Base-by-base conservation (phyloP, 2,329 filamentous ascomycete genomes). In the Aureobasidium sp. region DNA sequence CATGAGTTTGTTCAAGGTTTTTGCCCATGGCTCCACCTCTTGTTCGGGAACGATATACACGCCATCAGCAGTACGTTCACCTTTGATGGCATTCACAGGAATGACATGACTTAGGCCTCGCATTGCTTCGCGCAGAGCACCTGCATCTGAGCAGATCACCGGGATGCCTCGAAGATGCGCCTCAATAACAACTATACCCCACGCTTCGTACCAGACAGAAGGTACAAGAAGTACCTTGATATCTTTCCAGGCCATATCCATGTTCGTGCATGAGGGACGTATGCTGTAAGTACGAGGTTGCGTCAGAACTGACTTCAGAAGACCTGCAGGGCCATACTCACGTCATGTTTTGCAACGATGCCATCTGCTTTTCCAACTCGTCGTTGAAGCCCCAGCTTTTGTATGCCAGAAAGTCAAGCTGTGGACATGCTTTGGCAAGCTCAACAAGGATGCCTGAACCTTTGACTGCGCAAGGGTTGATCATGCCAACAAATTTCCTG, bases 101-200 rank as follows among this genome's bases (percentile, higher is more conserved):
- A 48, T n/a, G 14, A 7, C 8, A 8, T 48, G 7, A 48, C 6
- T 25, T 4, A 48, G 25, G 17, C 44, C 56, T 25, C 64, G 62
- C 61, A 66, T 66, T 34, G 66, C 56, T 36, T 67, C 65, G 5
- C 64, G 64, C 5, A 67, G 51, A 14, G 56, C 66, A n/a, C 66
- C 66, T 25, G 57, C 59, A 36, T 67, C 47, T 9, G 66, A 67
- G 9, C 64, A 62, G 39, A 67, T 65, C 1, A 67, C 66, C 11
- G 66, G 66, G 39, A 67, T 67, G 17, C 66, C 66, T 36, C 66
- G 64, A 25, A 66, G 36, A 58, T 67, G 66, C 14, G 66, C 66
- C 51, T 67, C 66, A 17, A 65, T 59, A 2, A 66, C 64, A 5
- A 66, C 62, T 22, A 67, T 55, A 22, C 66, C 66, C 66, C 66